phyloP scores from a whole-genome alignment of 148 eudicot genomes.

The Vaccinium corymbosum region DNA sequence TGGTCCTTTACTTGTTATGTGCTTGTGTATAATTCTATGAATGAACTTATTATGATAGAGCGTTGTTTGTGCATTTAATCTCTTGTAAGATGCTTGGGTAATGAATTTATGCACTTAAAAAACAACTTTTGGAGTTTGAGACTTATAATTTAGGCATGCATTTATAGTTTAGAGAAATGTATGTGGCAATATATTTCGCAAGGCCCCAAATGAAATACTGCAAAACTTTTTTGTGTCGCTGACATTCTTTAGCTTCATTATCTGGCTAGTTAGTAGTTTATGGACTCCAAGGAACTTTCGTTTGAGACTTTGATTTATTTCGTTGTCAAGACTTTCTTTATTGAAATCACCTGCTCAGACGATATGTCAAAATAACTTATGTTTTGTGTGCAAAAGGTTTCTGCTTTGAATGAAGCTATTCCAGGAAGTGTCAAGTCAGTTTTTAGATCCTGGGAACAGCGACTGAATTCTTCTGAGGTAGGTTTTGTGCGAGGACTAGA shows the following conservation, averaged over 20 bases:
- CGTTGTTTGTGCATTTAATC: constrained; percentile 7
- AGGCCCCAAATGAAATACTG: background rate
- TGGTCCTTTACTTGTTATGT: background rate
- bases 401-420: constrained; percentile 91
- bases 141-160: background rate
- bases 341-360: background rate
- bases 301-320: background rate
- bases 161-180: background rate
- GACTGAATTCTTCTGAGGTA: constrained; percentile 74
- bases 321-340: background rate
- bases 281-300: background rate
- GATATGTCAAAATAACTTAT: constrained; percentile 1
- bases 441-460: constrained; percentile 93
- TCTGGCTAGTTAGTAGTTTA: background rate
- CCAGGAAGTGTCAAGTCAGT: constrained; percentile 87
- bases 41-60: background rate
- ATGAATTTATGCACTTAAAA: background rate
- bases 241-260: background rate
- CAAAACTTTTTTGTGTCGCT: background rate
- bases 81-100: background rate
- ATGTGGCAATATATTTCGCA: background rate
- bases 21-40: background rate
- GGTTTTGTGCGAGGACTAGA: background rate
- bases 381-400: constrained; percentile 43
- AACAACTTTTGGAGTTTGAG: background rate